Evolutionary conservation across 1,139 yeast genomes (phyloP).

Genomic region (Saccharomyces hybrid): DNA sequence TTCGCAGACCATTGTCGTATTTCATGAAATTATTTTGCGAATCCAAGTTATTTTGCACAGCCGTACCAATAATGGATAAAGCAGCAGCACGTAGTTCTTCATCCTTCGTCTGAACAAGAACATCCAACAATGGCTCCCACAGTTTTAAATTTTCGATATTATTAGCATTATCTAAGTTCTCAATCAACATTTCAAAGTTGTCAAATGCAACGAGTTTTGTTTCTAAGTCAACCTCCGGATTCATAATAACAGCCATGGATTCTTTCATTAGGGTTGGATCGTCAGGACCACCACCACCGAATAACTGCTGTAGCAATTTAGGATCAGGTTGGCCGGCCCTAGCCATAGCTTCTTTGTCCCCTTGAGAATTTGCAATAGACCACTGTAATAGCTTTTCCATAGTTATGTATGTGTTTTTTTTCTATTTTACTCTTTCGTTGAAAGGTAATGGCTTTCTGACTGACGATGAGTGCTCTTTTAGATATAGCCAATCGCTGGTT

Average conservation of each 20-base stretch:
- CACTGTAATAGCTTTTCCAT: slow-evolving; percentile 90
- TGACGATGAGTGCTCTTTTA: background rate
- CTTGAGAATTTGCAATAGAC: slow-evolving; percentile 76
- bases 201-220: slow-evolving; percentile 73
- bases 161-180: slow-evolving; percentile 90
- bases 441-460: background rate
- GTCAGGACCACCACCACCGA: slow-evolving; percentile 67
- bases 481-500: background rate
- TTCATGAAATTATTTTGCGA: slow-evolving; percentile 59
- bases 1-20: slow-evolving; percentile 42
- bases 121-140: slow-evolving; percentile 62
- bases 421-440: background rate
- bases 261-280: slow-evolving; percentile 82
- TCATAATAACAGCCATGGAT: slow-evolving; percentile 53
- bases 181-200: slow-evolving; percentile 88
- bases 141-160: slow-evolving; percentile 74
- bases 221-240: slow-evolving; percentile 55
- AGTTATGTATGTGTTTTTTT: slow-evolving; percentile 3
- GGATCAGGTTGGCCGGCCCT: slow-evolving; percentile 70
- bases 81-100: slow-evolving; percentile 48
- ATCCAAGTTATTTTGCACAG: slow-evolving; percentile 80
- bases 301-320: slow-evolving; percentile 62
- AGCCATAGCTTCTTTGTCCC: slow-evolving; percentile 55
- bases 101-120: slow-evolving; percentile 38
- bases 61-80: slow-evolving; percentile 76